phyloP scores from a whole-genome alignment of 2,329 filamentous ascomycete species.

The Fusarium luffae region DNA sequence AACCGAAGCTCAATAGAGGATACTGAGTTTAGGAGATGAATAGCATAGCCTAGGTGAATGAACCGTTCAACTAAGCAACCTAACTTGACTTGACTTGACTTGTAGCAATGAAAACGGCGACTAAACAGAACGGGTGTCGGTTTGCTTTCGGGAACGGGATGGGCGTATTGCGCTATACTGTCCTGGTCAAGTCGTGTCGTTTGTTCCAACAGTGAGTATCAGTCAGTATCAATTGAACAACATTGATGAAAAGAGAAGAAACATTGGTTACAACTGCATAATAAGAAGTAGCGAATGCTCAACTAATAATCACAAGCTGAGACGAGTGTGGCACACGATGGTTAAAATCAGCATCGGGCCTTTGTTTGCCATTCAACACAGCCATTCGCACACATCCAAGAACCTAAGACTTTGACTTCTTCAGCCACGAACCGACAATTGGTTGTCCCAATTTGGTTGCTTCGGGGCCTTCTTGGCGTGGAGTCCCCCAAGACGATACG shows the following conservation, averaged over 20 bases:
- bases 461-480: constrained; percentile 17
- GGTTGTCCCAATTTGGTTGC: constrained; percentile 14
- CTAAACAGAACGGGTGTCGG: constrained; percentile 22
- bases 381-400: constrained; percentile 15
- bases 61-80: constrained; percentile 9
- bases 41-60: not conserved
- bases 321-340: constrained; percentile 15
- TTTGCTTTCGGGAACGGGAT: constrained; percentile 23
- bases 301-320: not conserved
- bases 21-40: not conserved
- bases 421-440: constrained; percentile 21
- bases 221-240: constrained; percentile 3
- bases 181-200: constrained; percentile 17
- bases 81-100: not conserved
- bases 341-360: constrained; percentile 17
- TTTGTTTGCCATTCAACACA: constrained; percentile 6
- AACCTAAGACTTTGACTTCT: not conserved
- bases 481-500: constrained; percentile 31
- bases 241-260: not conserved
- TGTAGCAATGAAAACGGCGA: constrained; percentile 12
- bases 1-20: not conserved
- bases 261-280: not conserved
- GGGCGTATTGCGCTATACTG: constrained; percentile 26
- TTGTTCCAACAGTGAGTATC: not conserved
- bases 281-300: not conserved